Base-by-base conservation (phyloP, 257 asterid species). In the Vinca minor region DNA sequence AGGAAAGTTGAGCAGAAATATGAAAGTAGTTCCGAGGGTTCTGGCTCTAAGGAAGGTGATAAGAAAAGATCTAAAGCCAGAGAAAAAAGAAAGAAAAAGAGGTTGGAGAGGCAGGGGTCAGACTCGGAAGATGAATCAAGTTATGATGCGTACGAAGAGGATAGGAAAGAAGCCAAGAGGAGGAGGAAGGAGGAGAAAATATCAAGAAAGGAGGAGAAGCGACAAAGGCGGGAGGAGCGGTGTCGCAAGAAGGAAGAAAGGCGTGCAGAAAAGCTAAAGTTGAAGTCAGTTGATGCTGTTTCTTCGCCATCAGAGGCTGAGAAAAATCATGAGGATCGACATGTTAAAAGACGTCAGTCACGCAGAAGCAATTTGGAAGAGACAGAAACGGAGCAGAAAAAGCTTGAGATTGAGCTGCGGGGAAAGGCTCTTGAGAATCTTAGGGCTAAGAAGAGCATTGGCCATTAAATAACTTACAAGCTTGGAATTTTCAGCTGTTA, bases 391-490 rank as follows among this genome's bases (percentile, higher is more conserved):
- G 85, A 83, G 64, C 89, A 82, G 85, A 85, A 87, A 78, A 85
- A 59, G 85, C 94, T 89, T 59, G 99, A 93, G 87, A 89, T 84
- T 63, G 92, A 86, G 82, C 85, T 93, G 74, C 85, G 99, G 69
- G 97, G 89, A 80, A 93, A 83, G 85, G 97, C 99, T 71, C 91
- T 93, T 44, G 87, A 93, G 81, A 81, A 91, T 15, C 96, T 89
- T 72, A 84, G 89, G 77, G 97, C 99, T 74, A 89, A 79, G 77
- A 87, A 84, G 85, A 87, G 94, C 71, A 31, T 80, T 58, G 76
- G 77, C 76, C 85, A 79, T 76, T 93, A 70, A 83, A 65, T 39
- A 61, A 44, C 62, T n/a, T 72, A 66, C 60, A 69, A 38, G 77
- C 73, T 73, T 78, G 41, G 77, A 62, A 79, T 60, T 65, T 73